Percentiles rank a stretch among this genome's conserved stretches.
Conservation (phyloP, 495 filamentous ascomycete species). For the Amorphotheca resinae region DNA sequence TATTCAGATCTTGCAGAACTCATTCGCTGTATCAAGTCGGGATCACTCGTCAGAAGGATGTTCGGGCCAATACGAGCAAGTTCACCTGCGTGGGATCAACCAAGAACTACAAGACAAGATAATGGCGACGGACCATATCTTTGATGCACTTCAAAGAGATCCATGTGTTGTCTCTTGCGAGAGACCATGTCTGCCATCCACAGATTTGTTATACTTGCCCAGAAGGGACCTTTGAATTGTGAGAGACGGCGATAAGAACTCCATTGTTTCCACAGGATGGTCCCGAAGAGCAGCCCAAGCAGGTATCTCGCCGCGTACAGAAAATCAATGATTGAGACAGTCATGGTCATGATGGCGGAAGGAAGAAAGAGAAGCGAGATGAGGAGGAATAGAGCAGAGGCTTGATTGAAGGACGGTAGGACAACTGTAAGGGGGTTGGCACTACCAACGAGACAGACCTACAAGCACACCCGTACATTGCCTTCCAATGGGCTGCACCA, state of each 20-base stretch:
- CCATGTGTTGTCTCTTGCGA: neutral
- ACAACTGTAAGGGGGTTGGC: too few species aligned
- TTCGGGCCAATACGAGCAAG: conserved; percentile 32
- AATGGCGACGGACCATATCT: neutral
- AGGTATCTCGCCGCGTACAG: conserved; percentile 1
- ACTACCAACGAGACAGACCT: too few species aligned
- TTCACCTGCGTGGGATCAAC: conserved; percentile 19
- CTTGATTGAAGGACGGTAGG: neutral
- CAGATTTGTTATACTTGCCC: neutral
- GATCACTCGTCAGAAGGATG: conserved; percentile 28
- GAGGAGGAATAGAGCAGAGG: neutral
- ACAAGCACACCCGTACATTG: too few species aligned
- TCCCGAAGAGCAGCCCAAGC: neutral
- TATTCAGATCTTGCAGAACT: conserved; percentile 26
- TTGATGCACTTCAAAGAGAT: neutral
- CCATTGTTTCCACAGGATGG: neutral
- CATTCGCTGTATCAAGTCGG: conserved; percentile 23
- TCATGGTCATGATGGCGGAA: neutral
- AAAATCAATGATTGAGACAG: neutral
- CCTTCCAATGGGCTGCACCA: too few species aligned
- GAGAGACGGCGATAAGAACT: neutral
- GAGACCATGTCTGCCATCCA: neutral
- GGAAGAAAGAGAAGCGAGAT: neutral
- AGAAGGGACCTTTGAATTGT: neutral
- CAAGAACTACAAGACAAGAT: too few species aligned